A percentile compares a stretch with the other conserved stretches of the same genome.
These are phyloP conservation scores for Backusella australiensis DNA, from an alignment of 192 early-diverging fungal species.

Conservation along the genomic window DNA sequence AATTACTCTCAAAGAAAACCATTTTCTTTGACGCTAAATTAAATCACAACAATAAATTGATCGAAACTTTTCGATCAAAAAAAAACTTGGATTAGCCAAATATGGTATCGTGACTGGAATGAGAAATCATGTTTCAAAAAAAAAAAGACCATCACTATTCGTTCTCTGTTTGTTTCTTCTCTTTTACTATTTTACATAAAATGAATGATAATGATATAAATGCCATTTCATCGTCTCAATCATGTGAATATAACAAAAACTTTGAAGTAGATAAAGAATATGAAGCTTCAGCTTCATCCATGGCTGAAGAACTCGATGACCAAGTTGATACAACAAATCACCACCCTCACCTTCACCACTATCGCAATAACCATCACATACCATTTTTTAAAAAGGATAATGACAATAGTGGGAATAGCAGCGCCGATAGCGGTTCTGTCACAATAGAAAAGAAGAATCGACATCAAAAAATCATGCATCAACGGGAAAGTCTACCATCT, in stretches of 20 bases:
- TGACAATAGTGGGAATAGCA: not conserved
- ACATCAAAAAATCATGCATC: not conserved
- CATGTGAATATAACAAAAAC: not conserved
- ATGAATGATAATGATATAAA: not conserved
- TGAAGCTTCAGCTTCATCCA: not conserved
- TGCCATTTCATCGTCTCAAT: not conserved
- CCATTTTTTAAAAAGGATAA: not conserved
- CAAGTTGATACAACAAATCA: not conserved
- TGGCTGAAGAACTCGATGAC: not conserved
- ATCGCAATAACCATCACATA: not conserved
- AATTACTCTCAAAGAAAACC: not conserved
- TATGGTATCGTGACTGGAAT: not conserved
- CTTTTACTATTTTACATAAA: not conserved
- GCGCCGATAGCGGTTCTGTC: not conserved
- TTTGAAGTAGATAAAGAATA: not conserved
- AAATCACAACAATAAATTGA: not conserved
- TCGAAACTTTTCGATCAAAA: not conserved
- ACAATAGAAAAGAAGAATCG: not conserved
- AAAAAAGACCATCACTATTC: not conserved
- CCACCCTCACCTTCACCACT: not conserved
- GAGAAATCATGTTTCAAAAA: not conserved
- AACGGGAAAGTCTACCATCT: not conserved
- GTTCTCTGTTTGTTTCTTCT: not conserved
- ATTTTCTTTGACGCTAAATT: not conserved
- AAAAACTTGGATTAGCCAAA: not conserved